phyloP scores from a whole-genome alignment of 1,284 basidiomycete species.

The Calocybe gambosa region DNA sequence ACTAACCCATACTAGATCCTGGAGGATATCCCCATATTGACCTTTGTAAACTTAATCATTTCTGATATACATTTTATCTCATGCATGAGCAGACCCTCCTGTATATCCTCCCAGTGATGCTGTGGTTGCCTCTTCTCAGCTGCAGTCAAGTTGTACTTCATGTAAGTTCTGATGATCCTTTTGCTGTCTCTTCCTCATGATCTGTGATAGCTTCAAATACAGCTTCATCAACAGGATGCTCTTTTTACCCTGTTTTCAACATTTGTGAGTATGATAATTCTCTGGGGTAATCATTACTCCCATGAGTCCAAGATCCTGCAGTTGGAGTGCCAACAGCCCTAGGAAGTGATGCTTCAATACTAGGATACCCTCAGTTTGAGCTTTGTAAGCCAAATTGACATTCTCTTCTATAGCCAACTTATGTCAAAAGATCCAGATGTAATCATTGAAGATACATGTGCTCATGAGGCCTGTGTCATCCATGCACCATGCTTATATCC shows the following conservation, averaged over 20 bases:
- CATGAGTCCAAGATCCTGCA: background rate
- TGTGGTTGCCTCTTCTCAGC: background rate
- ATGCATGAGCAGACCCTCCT: conserved; percentile 20
- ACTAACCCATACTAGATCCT: background rate
- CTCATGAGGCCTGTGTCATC: conserved; percentile 2
- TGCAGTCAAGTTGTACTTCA: background rate
- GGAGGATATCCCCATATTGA: background rate
- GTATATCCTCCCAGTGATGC: conserved; percentile 4
- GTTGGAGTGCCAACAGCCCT: background rate
- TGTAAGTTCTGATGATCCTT: background rate
- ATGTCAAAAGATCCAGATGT: background rate
- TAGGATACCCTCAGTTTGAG: conserved; percentile 15
- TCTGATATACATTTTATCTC: background rate
- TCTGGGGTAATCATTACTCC: background rate
- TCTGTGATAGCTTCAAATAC: background rate
- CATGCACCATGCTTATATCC: conserved; percentile 10
- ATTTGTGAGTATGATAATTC: background rate
- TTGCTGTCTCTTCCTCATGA: background rate
- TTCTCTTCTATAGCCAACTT: background rate
- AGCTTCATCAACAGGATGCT: background rate
- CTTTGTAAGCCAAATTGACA: conserved; percentile 2
- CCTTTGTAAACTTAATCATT: background rate
- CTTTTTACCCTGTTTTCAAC: background rate
- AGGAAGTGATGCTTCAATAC: background rate
- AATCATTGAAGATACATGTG: background rate